Percentiles rank a stretch among this genome's conserved stretches.
These are phyloP conservation scores for Coniochaeta hoffmannii DNA, from an alignment of 2,329 filamentous ascomycete species.

Conservation along the genomic window DNA sequence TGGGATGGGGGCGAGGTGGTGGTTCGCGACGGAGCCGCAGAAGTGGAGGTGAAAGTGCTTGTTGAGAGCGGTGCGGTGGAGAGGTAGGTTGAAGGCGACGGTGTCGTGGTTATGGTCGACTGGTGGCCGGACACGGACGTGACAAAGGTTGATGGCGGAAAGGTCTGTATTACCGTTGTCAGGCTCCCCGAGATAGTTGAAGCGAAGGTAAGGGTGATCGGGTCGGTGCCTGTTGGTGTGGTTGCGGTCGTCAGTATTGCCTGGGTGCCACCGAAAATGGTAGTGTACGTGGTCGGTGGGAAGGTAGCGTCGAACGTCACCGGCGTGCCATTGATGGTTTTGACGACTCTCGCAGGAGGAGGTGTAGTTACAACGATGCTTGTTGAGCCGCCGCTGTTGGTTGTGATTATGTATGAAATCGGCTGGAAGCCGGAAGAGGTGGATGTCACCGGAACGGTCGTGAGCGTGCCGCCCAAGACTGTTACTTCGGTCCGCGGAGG, in stretches of 20 bases:
- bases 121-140: constrained; percentile 14
- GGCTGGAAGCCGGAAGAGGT: constrained; percentile 14
- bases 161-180: constrained; percentile 21
- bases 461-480: constrained; percentile 10
- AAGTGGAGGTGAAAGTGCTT: constrained; percentile 15
- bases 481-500: constrained; percentile 11
- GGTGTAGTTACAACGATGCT: constrained; percentile 16
- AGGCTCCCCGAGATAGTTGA: constrained; percentile 9
- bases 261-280: constrained; percentile 16
- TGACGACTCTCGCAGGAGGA: constrained; percentile 14
- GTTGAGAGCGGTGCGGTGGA: constrained; percentile 14
- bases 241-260: constrained; percentile 18
- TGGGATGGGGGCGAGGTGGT: neutral
- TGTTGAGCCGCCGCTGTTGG: constrained; percentile 16
- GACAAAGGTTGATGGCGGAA: constrained; percentile 14
- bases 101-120: constrained; percentile 15
- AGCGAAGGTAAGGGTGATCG: constrained; percentile 17
- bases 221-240: constrained; percentile 16
- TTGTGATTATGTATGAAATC: constrained; percentile 15
- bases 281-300: constrained; percentile 16
- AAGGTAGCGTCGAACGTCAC: constrained; percentile 17
- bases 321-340: constrained; percentile 16
- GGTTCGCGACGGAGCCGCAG: constrained; percentile 3
- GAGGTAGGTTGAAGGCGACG: constrained; percentile 9
- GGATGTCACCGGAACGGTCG: constrained; percentile 13